Conservation (phyloP, 116 monocot species). For the Papilionanthe hybrid region DNA sequence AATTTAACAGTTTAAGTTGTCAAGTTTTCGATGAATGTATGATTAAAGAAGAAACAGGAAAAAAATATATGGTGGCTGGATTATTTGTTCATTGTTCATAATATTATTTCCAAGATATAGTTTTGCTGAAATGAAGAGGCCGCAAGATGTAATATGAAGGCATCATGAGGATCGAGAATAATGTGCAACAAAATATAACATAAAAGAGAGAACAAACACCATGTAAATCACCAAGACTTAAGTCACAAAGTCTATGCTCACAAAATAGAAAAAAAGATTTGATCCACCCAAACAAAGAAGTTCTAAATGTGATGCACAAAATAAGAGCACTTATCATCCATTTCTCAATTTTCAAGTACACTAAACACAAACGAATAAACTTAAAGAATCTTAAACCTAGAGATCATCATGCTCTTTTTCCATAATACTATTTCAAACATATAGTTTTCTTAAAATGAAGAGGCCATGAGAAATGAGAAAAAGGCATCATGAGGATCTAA, state of each 20-base stretch:
- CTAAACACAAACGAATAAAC: too few species aligned
- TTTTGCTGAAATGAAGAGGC: background rate
- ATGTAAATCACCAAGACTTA: too few species aligned
- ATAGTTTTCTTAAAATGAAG: background rate
- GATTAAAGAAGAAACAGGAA: background rate
- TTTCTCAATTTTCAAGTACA: too few species aligned
- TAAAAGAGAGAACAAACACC: too few species aligned
- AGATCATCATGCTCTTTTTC: too few species aligned
- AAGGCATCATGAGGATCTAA: background rate
- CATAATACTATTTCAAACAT: background rate
- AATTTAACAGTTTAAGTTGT: background rate
- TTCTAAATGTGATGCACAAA: too few species aligned
- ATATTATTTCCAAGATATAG: background rate
- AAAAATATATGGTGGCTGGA: background rate
- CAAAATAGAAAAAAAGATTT: too few species aligned
- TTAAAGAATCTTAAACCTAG: too few species aligned
- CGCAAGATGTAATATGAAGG: background rate
- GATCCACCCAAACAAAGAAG: too few species aligned
- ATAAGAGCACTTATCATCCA: too few species aligned
- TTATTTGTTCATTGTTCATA: background rate
- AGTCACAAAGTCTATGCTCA: too few species aligned
- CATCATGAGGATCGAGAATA: background rate
- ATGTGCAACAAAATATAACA: too few species aligned
- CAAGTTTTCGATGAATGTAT: background rate
- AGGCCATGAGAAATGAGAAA: background rate